phyloP scores from a whole-genome alignment of 2,329 filamentous ascomycete species.

The Pseudocercospora fijiensis region DNA sequence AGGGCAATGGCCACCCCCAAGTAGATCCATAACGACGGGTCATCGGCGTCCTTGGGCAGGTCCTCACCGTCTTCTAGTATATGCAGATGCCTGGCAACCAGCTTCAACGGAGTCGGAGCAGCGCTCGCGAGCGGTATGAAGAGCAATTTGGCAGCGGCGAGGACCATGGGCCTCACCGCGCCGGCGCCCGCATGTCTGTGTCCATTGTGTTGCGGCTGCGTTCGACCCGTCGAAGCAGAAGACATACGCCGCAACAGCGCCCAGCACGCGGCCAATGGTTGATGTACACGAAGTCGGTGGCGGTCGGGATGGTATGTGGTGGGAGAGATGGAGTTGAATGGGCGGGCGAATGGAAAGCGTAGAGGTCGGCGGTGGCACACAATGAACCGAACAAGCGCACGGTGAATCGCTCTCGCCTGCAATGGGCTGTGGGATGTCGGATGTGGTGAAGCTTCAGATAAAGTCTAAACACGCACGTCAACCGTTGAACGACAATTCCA shows the following conservation, averaged over 20 bases:
- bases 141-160: slow-evolving; percentile 25
- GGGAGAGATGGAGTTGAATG: not conserved
- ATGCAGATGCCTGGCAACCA: slow-evolving; percentile 15
- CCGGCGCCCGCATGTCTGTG: not conserved
- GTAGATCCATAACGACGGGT: slow-evolving; percentile 75
- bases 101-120: slow-evolving; percentile 15
- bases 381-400: not conserved
- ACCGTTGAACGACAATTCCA: not conserved
- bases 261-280: slow-evolving; percentile 2
- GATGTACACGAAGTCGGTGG: slow-evolving; percentile 1
- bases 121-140: slow-evolving; percentile 27
- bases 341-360: not conserved
- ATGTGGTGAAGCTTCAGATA: not conserved
- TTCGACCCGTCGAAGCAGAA: slow-evolving; percentile 5
- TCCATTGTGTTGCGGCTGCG: slow-evolving; percentile 5
- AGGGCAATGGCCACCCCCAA: slow-evolving; percentile 74
- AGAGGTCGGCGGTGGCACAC: not conserved
- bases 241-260: slow-evolving; percentile 3
- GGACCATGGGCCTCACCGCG: slow-evolving; percentile 22
- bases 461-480: slow-evolving; percentile 1
- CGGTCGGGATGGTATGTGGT: slow-evolving; percentile 2
- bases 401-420: not conserved
- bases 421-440: not conserved
- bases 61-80: slow-evolving; percentile 24
- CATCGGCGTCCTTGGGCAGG: slow-evolving; percentile 39